phyloP scores from a whole-genome alignment of 2,329 filamentous ascomycete species.

The Pestalotiopsis sp. region DNA sequence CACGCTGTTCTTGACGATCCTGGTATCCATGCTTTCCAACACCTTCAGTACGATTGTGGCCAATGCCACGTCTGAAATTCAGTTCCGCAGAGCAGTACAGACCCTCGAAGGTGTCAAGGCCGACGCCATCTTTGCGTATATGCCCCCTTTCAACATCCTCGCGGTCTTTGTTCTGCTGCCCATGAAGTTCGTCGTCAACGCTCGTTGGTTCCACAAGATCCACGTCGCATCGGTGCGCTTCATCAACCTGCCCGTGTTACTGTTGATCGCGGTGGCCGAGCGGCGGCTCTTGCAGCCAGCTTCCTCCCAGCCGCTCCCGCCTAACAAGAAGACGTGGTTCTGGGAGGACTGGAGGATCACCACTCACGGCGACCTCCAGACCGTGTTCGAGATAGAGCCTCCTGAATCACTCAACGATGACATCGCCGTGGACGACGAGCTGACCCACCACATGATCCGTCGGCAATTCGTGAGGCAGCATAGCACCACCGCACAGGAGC shows the following conservation, averaged over 20 bases:
- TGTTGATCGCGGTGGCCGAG: conserved; percentile 72
- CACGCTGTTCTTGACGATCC: conserved; percentile 84
- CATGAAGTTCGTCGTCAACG: conserved; percentile 75
- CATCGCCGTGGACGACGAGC: conserved; percentile 60
- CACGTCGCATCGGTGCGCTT: conserved; percentile 76
- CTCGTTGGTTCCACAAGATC: conserved; percentile 88
- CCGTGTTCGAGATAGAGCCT: conserved; percentile 72
- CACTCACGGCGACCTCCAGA: conserved; percentile 70
- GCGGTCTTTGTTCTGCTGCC: conserved; percentile 75
- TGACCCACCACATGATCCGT: conserved; percentile 59
- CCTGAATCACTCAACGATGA: conserved; percentile 61
- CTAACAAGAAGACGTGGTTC: conserved; percentile 43
- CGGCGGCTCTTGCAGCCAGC: conserved; percentile 66
- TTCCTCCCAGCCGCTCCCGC: conserved; percentile 19
- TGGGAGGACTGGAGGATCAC: conserved; percentile 71
- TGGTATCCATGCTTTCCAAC: conserved; percentile 84
- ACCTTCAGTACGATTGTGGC: conserved; percentile 78
- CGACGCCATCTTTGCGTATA: conserved; percentile 81
- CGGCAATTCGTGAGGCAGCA: conserved; percentile 54
- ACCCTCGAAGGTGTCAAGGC: conserved; percentile 86
- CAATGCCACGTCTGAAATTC: conserved; percentile 81
- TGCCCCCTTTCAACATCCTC: conserved; percentile 81
- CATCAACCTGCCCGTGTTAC: conserved; percentile 74
- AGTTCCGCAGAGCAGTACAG: conserved; percentile 78
- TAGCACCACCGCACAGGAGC: conserved; percentile 34